Conservation (phyloP, 2,329 filamentous ascomycete genomes). For the Fusarium incarnatum region DNA sequence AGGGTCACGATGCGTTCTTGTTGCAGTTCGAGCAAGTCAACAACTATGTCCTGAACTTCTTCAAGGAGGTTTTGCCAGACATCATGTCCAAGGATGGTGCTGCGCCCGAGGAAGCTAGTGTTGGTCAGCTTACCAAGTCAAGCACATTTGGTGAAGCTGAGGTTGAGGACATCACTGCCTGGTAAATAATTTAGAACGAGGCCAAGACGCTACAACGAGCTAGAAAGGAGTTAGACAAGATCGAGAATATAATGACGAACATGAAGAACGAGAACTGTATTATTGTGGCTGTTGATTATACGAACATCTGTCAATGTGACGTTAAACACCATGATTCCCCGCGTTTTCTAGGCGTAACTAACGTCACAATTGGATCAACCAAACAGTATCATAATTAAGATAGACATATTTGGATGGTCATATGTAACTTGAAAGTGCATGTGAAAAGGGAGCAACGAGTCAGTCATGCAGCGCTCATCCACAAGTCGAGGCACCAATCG, state of each 20-base stretch:
- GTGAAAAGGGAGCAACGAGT: constrained; percentile 1
- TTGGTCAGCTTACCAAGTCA: constrained; percentile 79
- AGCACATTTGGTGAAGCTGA: constrained; percentile 97
- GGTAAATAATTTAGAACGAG: constrained; percentile 64
- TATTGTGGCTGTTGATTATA: not conserved
- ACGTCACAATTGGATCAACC: not conserved
- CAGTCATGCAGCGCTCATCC: not conserved
- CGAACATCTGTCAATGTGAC: not conserved
- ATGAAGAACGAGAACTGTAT: not conserved
- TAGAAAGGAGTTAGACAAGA: constrained; percentile 13
- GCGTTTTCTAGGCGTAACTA: not conserved
- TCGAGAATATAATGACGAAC: constrained; percentile 5
- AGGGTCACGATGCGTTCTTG: constrained; percentile 96
- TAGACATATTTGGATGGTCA: not conserved
- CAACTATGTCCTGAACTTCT: constrained; percentile 82
- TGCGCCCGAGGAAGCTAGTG: constrained; percentile 61
- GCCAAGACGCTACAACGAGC: not conserved
- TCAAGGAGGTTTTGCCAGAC: constrained; percentile 84
- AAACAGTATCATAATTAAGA: not conserved
- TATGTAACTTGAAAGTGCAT: not conserved
- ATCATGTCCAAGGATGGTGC: constrained; percentile 79
- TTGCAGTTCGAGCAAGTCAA: constrained; percentile 99
- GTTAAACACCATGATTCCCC: not conserved
- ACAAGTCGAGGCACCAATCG: not conserved
- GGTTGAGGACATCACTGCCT: constrained; percentile 95